Base-by-base conservation (phyloP, 257 asterid genomes). In the Capsicum pubescens region DNA sequence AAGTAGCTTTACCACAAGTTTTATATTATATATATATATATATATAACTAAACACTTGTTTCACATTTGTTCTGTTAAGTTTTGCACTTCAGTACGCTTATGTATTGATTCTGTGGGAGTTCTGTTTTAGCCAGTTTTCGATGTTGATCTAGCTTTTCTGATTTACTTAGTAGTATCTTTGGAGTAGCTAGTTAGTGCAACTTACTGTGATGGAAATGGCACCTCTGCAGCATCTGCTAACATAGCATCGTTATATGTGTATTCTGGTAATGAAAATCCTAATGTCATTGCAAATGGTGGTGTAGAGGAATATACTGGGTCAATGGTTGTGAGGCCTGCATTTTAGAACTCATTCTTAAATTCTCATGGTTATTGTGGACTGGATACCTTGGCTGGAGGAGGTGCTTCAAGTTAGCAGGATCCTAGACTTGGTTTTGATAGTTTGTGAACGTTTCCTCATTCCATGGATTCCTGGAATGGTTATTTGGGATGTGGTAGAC, bases 401-500 rank as follows among this genome's bases (percentile, higher is more conserved):
- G 89, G 89, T 84, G 87, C 91, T 10, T 87, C 92, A 68, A 88
- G 90, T 55, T 91, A 88, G 88, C 95, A 90, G 85, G 95, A 94
- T 57, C 93, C 93, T 13, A 90, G 93, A 81, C 92, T 50, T 83
- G 92, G 88, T 15, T 92, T 82, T 85, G 95, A 93, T 84, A 93
- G 94, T 61, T 35, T 89, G 50, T 26, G 32, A 26, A 0, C 91
- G 79, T 48, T 90, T 95, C 12, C 94, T 92, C 13, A 59, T 89
- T 60, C 92, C 95, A 64, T 92, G 97, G 98, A 58, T 89, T 58
- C 32, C 32, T 26, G 32, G 32, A 26, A 26, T 26, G 32, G 32
- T 26, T 26, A 26, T 26, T 26, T 26, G 32, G 32, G 32, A 26
- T 26, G 32, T 26, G 32, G 32, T 26, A 26, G 32, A 1, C 32